Percentiles rank a stretch among this genome's conserved stretches.
Conservation (phyloP, 768 basidiomycete species). For the Leccinellum luteum region DNA sequence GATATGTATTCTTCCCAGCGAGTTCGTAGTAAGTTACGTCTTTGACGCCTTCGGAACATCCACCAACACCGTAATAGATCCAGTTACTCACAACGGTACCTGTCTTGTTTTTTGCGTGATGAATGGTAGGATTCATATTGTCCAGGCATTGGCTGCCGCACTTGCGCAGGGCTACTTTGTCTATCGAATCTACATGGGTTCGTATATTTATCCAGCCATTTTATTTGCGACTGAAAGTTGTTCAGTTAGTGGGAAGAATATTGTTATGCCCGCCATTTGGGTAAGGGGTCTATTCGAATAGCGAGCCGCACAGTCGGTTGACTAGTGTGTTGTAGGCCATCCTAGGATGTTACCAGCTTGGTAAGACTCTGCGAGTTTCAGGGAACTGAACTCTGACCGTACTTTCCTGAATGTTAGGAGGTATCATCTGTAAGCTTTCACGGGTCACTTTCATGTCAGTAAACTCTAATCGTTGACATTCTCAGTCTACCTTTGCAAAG, state of each 20-base stretch:
- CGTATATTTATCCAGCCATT: not conserved
- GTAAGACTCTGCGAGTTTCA: not conserved
- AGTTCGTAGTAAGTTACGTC: constrained; percentile 7
- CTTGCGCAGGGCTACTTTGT: constrained; percentile 11
- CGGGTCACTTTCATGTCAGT: not conserved
- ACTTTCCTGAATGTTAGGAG: not conserved
- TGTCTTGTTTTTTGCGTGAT: not conserved
- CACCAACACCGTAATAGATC: not conserved
- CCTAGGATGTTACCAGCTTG: not conserved
- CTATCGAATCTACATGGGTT: constrained; percentile 14
- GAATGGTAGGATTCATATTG: not conserved
- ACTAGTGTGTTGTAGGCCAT: not conserved
- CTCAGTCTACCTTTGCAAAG: constrained; percentile 5
- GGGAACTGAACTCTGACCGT: not conserved
- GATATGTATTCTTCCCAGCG: not conserved
- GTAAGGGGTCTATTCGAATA: constrained; percentile 1
- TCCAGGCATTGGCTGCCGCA: constrained; percentile 1
- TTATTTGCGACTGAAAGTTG: not conserved
- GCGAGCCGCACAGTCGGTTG: not conserved
- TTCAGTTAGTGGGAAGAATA: constrained; percentile 6
- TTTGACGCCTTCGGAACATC: not conserved
- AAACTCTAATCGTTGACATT: not conserved
- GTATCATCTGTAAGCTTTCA: not conserved
- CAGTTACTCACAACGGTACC: constrained; percentile 3
- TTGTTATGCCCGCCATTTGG: not conserved